Conservation (phyloP, 2,329 filamentous ascomycete genomes). For the Dothiorella sarmentorum region DNA sequence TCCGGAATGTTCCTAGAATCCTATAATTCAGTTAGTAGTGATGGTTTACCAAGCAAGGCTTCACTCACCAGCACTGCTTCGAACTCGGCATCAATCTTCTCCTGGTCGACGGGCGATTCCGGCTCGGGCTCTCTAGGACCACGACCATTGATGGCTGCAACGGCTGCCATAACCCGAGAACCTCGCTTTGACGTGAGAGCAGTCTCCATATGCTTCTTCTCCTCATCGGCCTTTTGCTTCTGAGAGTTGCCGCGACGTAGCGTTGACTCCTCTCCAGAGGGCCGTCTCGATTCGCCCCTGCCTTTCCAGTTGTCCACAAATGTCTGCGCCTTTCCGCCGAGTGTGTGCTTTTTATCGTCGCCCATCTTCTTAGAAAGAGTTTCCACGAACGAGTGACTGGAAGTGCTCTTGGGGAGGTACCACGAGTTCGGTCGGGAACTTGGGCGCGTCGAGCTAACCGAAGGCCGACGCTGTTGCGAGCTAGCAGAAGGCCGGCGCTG, state of each 20-base stretch:
- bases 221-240: constrained; percentile 8
- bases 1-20: constrained; percentile 91
- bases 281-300: constrained; percentile 7
- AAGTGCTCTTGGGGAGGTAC: constrained; percentile 41
- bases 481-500: constrained; percentile 20
- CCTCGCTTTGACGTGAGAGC: constrained; percentile 42
- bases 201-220: constrained; percentile 22
- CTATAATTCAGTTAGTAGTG: constrained; percentile 57
- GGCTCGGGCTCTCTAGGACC: constrained; percentile 38
- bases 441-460: constrained; percentile 11
- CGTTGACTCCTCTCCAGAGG: constrained; percentile 13
- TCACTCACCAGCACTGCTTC: constrained; percentile 59
- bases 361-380: constrained; percentile 38
- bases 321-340: constrained; percentile 12
- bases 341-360: constrained; percentile 28
- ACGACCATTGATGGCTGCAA: constrained; percentile 61
- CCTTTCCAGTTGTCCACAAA: constrained; percentile 17
- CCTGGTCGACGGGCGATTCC: constrained; percentile 41
- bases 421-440: constrained; percentile 53
- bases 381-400: constrained; percentile 40
- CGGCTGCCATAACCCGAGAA: constrained; percentile 59
- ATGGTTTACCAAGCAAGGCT: constrained; percentile 46
- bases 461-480: constrained; percentile 25
- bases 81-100: constrained; percentile 60
- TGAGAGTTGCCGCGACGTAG: constrained; percentile 3